phyloP scores from a whole-genome alignment of 2,329 filamentous ascomycete species.

The Elsinoe necatrix region DNA sequence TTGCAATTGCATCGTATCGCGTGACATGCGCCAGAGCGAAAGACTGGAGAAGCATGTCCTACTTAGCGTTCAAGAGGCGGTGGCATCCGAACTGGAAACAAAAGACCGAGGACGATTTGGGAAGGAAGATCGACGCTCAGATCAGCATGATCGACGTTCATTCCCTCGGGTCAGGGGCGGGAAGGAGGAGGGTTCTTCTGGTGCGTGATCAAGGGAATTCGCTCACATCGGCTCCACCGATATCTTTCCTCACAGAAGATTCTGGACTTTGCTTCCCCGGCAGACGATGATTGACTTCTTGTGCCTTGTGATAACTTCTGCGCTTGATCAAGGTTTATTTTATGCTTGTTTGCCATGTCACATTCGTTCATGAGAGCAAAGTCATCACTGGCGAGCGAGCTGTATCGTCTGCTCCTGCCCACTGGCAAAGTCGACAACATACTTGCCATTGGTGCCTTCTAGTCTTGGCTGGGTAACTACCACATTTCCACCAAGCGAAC shows the following conservation, averaged over 20 bases:
- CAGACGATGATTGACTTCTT: background rate
- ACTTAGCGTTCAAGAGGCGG: background rate
- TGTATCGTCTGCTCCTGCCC: background rate
- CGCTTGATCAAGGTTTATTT: background rate
- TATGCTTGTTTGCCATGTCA: background rate
- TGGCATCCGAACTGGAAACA: background rate
- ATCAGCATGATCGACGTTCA: constrained; percentile 6
- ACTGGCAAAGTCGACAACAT: background rate
- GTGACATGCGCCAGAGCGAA: background rate
- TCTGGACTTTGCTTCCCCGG: background rate
- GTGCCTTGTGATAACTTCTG: background rate
- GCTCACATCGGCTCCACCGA: too few relatives aligned
- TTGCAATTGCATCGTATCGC: constrained; percentile 3
- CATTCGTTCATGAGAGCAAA: background rate
- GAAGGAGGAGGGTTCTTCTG: background rate
- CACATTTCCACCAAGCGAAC: constrained; percentile 5
- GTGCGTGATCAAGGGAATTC: background rate
- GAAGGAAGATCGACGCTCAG: constrained; percentile 5
- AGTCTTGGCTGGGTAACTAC: background rate
- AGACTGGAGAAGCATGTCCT: background rate
- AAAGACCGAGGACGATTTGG: background rate
- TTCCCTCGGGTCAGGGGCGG: background rate
- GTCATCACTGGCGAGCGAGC: background rate
- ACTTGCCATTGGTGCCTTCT: constrained; percentile 1
- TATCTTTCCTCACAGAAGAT: background rate